Evolutionary conservation across 78 protist genomes (phyloP).

Genomic region (Bigelowiella natans): DNA sequence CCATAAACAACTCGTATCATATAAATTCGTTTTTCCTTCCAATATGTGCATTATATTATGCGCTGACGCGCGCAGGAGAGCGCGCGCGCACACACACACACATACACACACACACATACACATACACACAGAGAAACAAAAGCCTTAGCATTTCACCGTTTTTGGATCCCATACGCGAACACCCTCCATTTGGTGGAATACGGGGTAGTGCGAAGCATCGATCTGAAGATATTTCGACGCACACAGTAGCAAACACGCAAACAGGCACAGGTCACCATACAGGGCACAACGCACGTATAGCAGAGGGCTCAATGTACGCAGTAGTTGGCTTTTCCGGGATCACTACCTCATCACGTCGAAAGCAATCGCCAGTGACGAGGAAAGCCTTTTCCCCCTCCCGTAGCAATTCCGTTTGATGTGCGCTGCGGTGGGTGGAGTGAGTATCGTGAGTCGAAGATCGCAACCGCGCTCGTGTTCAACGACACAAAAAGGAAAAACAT

Average conservation of each 20-base stretch:
- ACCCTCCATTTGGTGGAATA: conserved; percentile 70
- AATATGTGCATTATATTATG: neutral
- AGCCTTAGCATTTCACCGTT: neutral
- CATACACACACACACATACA: neutral
- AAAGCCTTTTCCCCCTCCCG: conserved; percentile 34
- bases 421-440: neutral
- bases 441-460: neutral
- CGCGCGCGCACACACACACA: too few relatives aligned
- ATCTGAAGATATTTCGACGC: neutral
- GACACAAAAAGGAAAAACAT: neutral
- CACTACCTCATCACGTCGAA: conserved; percentile 70
- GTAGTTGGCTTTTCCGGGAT: neutral
- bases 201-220: conserved; percentile 28
- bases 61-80: too few relatives aligned
- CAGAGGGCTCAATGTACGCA: too few relatives aligned
- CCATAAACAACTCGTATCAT: neutral
- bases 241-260: too few relatives aligned
- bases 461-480: neutral
- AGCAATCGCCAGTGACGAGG: conserved; percentile 63
- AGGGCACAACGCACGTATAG: neutral
- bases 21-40: neutral
- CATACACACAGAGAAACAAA: neutral
- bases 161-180: conserved; percentile 23
- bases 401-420: conserved; percentile 26
- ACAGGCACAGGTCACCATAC: too few relatives aligned